Conservation (phyloP, 371 early-diverging fungal genomes). For the Rhizopus arrhizus region DNA sequence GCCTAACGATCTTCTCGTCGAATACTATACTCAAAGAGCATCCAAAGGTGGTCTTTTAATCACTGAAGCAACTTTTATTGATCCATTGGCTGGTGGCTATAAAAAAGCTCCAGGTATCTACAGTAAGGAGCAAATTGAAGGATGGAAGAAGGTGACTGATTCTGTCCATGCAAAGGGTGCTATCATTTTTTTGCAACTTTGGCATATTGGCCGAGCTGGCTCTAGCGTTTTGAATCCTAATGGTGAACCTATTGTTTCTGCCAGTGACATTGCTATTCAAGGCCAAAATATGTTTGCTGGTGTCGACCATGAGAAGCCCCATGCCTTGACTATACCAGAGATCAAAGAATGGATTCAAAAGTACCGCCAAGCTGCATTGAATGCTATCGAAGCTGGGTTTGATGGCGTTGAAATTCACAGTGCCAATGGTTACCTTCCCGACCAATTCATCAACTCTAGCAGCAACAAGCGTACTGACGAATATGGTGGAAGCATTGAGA, state of each 20-base stretch:
- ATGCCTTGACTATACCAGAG: constrained; percentile 61
- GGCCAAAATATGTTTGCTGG: constrained; percentile 4
- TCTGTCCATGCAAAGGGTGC: constrained; percentile 61
- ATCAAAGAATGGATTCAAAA: constrained; percentile 59
- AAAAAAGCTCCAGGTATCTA: constrained; percentile 47
- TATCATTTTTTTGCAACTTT: constrained; percentile 58
- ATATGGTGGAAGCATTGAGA: constrained; percentile 78
- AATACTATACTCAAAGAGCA: constrained; percentile 63
- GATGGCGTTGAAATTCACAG: constrained; percentile 75
- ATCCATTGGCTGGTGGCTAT: constrained; percentile 39
- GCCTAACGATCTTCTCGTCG: constrained; percentile 47
- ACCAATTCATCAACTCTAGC: constrained; percentile 53
- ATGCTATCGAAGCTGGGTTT: constrained; percentile 57
- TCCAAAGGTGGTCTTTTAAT: constrained; percentile 58
- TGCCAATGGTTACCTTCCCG: constrained; percentile 68
- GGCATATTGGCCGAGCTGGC: constrained; percentile 44
- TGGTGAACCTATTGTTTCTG: constrained; percentile 15
- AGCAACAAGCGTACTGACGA: constrained; percentile 59
- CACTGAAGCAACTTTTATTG: constrained; percentile 55
- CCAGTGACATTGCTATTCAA: constrained; percentile 9
- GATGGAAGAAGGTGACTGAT: constrained; percentile 59
- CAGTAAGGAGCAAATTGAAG: constrained; percentile 51
- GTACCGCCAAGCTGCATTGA: constrained; percentile 59
- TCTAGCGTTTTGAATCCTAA: constrained; percentile 6
- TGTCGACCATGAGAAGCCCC: constrained; percentile 20